Conservation (phyloP, 225 moss, liverwort and hornwort species). For the Polytrichum commune region DNA sequence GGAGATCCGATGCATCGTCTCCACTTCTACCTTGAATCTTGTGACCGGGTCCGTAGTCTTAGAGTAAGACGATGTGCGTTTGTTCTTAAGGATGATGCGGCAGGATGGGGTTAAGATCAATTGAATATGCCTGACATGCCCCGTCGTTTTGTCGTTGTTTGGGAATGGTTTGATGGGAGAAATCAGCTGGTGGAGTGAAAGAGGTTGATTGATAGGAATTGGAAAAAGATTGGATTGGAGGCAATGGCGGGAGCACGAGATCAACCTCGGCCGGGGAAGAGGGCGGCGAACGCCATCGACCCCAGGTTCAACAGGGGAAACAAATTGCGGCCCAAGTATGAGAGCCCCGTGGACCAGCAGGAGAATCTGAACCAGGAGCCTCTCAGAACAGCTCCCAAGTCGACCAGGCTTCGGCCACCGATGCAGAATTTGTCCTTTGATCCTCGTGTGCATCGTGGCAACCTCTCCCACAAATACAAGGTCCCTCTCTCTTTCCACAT, state of each 20-base stretch:
- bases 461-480: slow-evolving; percentile 32
- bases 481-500: slow-evolving; percentile 1
- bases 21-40: too few species aligned
- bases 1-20: too few species aligned
- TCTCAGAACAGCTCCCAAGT: slow-evolving; percentile 28
- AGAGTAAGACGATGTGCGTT: too few species aligned
- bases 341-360: slow-evolving; percentile 38
- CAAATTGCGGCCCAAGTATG: slow-evolving; percentile 51
- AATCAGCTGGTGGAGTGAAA: not conserved
- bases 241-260: slow-evolving; percentile 5
- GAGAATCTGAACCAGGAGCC: slow-evolving; percentile 23
- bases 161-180: too few species aligned
- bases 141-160: too few species aligned
- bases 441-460: slow-evolving; percentile 42
- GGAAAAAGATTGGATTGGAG: not conserved
- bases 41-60: too few species aligned
- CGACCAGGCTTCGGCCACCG: slow-evolving; percentile 36
- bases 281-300: slow-evolving; percentile 23
- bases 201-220: not conserved
- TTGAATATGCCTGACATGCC: too few species aligned
- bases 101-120: too few species aligned
- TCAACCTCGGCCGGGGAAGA: slow-evolving; percentile 21
- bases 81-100: too few species aligned
- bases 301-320: slow-evolving; percentile 48
- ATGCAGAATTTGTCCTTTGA: slow-evolving; percentile 61